phyloP scores from a whole-genome alignment of 202 grass and related monocot genomes.

The Bolboschoenoplectus hybrid region DNA sequence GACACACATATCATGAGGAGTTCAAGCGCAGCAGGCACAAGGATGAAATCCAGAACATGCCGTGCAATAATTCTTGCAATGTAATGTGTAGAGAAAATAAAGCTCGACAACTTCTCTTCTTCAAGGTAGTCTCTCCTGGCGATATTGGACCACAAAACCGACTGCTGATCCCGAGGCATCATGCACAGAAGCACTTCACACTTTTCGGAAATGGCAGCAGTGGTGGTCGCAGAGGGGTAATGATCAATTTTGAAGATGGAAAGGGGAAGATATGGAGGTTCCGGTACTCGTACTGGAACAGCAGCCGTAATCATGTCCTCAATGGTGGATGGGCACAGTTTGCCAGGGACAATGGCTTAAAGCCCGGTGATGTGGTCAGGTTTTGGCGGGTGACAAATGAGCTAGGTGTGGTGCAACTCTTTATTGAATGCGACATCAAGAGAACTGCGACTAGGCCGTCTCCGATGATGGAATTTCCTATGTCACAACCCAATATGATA shows the following conservation, averaged over 20 bases:
- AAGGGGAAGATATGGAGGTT: neutral
- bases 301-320: neutral
- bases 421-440: conserved; percentile 1
- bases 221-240: neutral
- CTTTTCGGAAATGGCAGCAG: neutral
- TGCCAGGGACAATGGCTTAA: neutral
- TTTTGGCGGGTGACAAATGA: neutral
- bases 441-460: neutral
- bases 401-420: neutral
- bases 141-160: conserved; percentile 1
- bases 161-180: neutral
- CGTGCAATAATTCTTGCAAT: neutral
- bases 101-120: neutral
- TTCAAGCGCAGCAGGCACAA: neutral
- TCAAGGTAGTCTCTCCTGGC: neutral
- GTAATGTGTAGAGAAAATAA: neutral
- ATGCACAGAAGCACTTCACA: neutral
- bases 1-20: neutral
- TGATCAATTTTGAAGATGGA: conserved; percentile 3
- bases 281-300: neutral
- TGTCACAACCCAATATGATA: neutral
- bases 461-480: neutral
- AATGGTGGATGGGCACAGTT: conserved; percentile 2
- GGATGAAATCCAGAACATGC: neutral
- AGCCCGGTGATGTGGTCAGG: neutral